phyloP scores from a whole-genome alignment of 2,329 filamentous ascomycete genomes.

The Aspergillus sp. region DNA sequence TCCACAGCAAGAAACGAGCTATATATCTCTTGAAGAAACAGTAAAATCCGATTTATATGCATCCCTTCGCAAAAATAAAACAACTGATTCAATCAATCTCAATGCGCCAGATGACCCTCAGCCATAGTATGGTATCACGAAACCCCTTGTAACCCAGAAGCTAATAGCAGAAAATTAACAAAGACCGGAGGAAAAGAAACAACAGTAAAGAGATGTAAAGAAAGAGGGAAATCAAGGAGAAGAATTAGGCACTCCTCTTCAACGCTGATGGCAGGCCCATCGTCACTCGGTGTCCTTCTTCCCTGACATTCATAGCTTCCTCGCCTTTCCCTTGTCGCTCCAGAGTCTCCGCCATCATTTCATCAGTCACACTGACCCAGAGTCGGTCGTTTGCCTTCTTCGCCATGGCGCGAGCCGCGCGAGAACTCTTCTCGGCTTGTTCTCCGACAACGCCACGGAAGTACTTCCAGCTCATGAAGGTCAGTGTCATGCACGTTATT shows the following conservation, averaged over 20 bases:
- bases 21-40: neutral
- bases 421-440: slow-evolving; percentile 68
- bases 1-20: no score
- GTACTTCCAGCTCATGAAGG: slow-evolving; percentile 74
- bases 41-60: neutral
- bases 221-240: slow-evolving; percentile 1
- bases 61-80: neutral
- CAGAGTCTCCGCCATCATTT: slow-evolving; percentile 66
- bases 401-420: slow-evolving; percentile 60
- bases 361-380: slow-evolving; percentile 74
- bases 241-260: slow-evolving; percentile 18
- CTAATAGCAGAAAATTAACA: neutral
- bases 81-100: slow-evolving; percentile 3
- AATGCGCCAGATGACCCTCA: slow-evolving; percentile 14
- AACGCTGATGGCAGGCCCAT: slow-evolving; percentile 30
- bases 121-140: slow-evolving; percentile 26
- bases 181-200: neutral
- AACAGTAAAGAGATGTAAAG: neutral
- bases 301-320: slow-evolving; percentile 41
- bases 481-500: slow-evolving; percentile 73
- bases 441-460: slow-evolving; percentile 76
- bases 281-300: slow-evolving; percentile 38
- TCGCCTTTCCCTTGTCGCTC: slow-evolving; percentile 60
- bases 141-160: slow-evolving; percentile 4
- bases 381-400: slow-evolving; percentile 61